A percentile compares a stretch with the other conserved stretches of the same genome.
Evolutionary conservation across 2,329 filamentous ascomycete species (phyloP).

Genomic region (Fusarium cicatricum): DNA sequence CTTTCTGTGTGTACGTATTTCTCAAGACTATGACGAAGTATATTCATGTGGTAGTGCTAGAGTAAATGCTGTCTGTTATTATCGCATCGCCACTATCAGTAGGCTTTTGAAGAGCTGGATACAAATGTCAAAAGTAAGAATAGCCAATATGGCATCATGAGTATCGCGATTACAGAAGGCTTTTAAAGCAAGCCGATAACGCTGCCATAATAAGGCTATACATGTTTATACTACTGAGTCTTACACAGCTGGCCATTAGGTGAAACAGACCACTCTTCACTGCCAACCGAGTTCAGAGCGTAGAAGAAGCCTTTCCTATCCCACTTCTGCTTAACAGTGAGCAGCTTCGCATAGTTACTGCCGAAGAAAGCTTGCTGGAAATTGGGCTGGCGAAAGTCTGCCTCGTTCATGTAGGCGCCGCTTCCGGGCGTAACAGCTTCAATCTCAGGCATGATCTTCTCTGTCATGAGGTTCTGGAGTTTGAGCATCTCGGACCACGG

Average conservation of each 20-base stretch:
- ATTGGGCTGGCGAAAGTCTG: slow-evolving; percentile 53
- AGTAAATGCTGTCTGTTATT: too few species aligned
- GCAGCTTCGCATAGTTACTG: slow-evolving; percentile 52
- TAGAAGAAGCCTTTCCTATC: slow-evolving; percentile 58
- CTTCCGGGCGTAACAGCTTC: slow-evolving; percentile 50
- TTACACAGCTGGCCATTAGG: slow-evolving; percentile 29
- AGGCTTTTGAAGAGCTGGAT: too few species aligned
- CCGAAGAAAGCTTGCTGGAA: slow-evolving; percentile 58
- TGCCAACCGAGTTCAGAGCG: slow-evolving; percentile 58
- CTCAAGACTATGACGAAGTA: too few species aligned
- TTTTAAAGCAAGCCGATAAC: too few species aligned
- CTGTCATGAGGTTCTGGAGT: slow-evolving; percentile 44
- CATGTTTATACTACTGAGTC: too few species aligned
- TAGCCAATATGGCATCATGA: too few species aligned
- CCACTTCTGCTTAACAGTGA: slow-evolving; percentile 59
- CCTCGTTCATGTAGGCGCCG: slow-evolving; percentile 62
- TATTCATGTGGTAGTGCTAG: too few species aligned
- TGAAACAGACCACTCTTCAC: slow-evolving; percentile 54
- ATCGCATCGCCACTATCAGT: too few species aligned
- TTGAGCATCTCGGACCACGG: slow-evolving; percentile 43
- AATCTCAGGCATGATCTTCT: slow-evolving; percentile 39
- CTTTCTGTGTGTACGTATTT: too few species aligned
- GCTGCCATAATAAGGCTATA: too few species aligned
- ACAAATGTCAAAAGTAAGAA: too few species aligned
- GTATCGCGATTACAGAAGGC: too few species aligned